Conservation (phyloP, 176 grass and related monocot genomes). For the Rhipidocladum racemiflorum region DNA sequence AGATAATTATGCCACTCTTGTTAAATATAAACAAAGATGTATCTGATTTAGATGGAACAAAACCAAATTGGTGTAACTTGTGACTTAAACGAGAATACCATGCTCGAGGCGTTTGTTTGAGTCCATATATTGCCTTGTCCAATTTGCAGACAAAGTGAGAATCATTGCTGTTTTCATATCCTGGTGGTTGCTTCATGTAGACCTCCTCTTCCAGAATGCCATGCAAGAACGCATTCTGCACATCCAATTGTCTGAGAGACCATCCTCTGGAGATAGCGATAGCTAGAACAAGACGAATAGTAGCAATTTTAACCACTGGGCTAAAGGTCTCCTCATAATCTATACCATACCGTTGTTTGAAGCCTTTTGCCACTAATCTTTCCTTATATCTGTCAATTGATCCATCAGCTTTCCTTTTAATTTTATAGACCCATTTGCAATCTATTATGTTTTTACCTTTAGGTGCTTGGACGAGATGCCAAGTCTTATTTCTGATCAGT, state of each 20-base stretch:
- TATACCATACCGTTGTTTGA: neutral
- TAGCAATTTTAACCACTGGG: too few relatives aligned
- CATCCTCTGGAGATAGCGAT: neutral
- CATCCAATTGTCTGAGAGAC: neutral
- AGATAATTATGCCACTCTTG: neutral
- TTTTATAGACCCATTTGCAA: neutral
- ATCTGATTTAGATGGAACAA: neutral
- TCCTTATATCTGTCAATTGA: neutral
- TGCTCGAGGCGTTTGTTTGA: neutral
- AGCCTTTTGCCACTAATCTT: neutral
- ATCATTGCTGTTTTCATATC: neutral
- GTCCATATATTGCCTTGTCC: neutral
- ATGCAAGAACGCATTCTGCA: too few relatives aligned
- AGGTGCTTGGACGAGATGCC: neutral
- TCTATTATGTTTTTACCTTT: neutral
- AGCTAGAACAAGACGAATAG: neutral
- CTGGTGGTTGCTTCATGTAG: too few relatives aligned
- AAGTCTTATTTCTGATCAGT: neutral
- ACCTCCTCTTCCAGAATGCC: too few relatives aligned
- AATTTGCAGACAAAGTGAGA: neutral
- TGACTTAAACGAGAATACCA: too few relatives aligned
- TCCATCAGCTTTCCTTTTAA: neutral
- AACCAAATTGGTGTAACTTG: neutral
- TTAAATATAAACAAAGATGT: neutral
- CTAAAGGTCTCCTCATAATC: too few relatives aligned